A percentile compares a stretch with the other conserved stretches of the same genome.
Conservation (phyloP, 2,329 filamentous ascomycete genomes). For the Sodiomyces alkalinus region DNA sequence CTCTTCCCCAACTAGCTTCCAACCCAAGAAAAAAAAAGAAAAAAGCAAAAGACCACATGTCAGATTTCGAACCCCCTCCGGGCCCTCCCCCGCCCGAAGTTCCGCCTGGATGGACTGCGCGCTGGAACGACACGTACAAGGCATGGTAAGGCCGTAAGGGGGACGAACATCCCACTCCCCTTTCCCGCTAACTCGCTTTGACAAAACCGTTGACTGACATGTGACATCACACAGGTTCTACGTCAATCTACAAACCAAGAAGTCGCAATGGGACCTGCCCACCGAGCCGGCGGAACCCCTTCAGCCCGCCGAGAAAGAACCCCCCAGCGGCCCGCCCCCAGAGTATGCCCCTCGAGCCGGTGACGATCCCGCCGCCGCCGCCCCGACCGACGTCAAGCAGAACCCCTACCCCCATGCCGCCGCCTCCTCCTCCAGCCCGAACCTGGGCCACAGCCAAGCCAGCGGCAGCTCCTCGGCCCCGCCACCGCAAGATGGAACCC, state of each 20-base stretch:
- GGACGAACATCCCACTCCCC: no score
- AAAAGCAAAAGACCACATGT: no score
- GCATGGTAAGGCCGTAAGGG: slow-evolving; percentile 54
- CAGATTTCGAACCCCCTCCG: slow-evolving; percentile 35
- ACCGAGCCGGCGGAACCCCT: slow-evolving; percentile 48
- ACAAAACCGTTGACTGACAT: slow-evolving; percentile 6
- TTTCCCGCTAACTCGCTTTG: slow-evolving; percentile 1
- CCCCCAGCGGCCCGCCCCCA: slow-evolving; percentile 48
- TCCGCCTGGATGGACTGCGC: slow-evolving; percentile 58
- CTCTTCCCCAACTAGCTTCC: no score
- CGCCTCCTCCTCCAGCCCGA: slow-evolving; percentile 17
- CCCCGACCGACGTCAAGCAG: slow-evolving; percentile 39
- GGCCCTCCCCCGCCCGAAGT: slow-evolving; percentile 46
- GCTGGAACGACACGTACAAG: slow-evolving; percentile 78
- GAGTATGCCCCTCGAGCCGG: slow-evolving; percentile 41
- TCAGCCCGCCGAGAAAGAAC: slow-evolving; percentile 20
- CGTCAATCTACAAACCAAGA: slow-evolving; percentile 75
- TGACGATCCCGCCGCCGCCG: slow-evolving; percentile 15
- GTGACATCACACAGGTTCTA: slow-evolving; percentile 73
- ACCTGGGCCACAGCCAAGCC: no score
- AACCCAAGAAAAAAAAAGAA: no score
- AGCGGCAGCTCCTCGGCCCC: slow-evolving; percentile 16
- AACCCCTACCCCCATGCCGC: slow-evolving; percentile 14
- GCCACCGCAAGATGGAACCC: slow-evolving; percentile 12
- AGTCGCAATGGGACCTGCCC: slow-evolving; percentile 82